phyloP scores from a whole-genome alignment of 2,329 filamentous ascomycete genomes.

The Claviceps maximensis region DNA sequence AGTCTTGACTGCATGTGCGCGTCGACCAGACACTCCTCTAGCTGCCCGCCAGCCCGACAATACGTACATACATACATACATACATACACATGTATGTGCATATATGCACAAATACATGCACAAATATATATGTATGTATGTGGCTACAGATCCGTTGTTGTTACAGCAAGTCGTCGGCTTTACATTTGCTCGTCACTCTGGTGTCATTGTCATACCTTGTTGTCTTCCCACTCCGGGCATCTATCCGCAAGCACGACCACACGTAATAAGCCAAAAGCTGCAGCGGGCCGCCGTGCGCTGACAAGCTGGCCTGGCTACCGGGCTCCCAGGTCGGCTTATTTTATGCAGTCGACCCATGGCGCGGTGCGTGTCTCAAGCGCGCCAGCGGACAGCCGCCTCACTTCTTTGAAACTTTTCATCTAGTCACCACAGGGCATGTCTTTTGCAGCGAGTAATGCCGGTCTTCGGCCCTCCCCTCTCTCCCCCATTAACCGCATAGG shows the following conservation, averaged over 20 bases:
- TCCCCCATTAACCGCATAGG: too few species aligned
- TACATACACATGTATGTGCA: too few species aligned
- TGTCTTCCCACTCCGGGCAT: background rate
- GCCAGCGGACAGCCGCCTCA: background rate
- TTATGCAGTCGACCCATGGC: background rate
- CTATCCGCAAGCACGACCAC: background rate
- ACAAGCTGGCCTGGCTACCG: background rate
- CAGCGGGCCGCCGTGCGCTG: background rate
- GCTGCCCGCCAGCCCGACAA: too few species aligned
- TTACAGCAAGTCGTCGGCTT: background rate
- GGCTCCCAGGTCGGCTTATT: background rate
- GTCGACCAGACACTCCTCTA: too few species aligned
- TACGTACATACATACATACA: too few species aligned
- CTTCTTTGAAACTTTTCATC: background rate
- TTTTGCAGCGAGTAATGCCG: background rate
- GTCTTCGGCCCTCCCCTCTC: too few species aligned
- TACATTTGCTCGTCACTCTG: background rate
- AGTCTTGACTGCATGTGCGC: too few species aligned
- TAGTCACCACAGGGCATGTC: too few species aligned
- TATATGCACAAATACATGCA: too few species aligned
- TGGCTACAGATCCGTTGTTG: background rate
- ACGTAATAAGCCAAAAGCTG: background rate
- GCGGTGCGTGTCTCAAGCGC: background rate
- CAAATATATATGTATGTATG: background rate
- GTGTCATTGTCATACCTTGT: background rate